These are phyloP conservation scores for Penicillium verrucosum DNA, from an alignment of 2,329 filamentous ascomycete genomes.

Conservation along the genomic window DNA sequence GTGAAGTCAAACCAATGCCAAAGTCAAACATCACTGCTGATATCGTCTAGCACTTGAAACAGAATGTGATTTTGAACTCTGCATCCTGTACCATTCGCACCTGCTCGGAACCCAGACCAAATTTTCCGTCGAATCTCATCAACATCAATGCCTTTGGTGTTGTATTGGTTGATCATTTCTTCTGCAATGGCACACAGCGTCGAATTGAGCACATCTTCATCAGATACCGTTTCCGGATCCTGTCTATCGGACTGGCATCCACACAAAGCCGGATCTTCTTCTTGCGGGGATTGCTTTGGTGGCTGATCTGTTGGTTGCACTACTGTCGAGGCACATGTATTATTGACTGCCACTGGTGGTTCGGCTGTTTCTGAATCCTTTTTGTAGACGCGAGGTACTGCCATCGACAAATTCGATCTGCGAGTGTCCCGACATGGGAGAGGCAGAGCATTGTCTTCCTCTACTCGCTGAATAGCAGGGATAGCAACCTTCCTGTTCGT, in stretches of 20 bases:
- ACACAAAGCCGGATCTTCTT: conserved; percentile 19
- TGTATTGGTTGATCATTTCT: conserved; percentile 38
- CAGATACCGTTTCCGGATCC: conserved; percentile 12
- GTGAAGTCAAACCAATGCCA: neutral
- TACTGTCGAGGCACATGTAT: neutral
- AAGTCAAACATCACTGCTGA: conserved; percentile 30
- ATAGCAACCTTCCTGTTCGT: conserved; percentile 35
- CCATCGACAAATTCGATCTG: neutral
- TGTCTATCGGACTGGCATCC: conserved; percentile 21
- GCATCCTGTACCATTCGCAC: conserved; percentile 31
- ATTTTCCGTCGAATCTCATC: conserved; percentile 36
- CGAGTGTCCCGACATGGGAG: neutral
- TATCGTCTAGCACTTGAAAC: conserved; percentile 40
- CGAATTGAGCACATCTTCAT: conserved; percentile 31
- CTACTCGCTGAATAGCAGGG: conserved; percentile 26
- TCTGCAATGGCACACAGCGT: conserved; percentile 41
- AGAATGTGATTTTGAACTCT: conserved; percentile 44
- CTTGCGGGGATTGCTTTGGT: neutral
- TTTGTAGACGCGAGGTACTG: neutral
- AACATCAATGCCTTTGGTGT: conserved; percentile 35
- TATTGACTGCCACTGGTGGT: neutral
- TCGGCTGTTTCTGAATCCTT: neutral
- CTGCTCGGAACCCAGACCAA: conserved; percentile 34
- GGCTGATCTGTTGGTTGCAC: neutral
- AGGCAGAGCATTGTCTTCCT: neutral